phyloP scores from a whole-genome alignment of 352 stramenopile species.

The Thraustochytrium aureum region DNA sequence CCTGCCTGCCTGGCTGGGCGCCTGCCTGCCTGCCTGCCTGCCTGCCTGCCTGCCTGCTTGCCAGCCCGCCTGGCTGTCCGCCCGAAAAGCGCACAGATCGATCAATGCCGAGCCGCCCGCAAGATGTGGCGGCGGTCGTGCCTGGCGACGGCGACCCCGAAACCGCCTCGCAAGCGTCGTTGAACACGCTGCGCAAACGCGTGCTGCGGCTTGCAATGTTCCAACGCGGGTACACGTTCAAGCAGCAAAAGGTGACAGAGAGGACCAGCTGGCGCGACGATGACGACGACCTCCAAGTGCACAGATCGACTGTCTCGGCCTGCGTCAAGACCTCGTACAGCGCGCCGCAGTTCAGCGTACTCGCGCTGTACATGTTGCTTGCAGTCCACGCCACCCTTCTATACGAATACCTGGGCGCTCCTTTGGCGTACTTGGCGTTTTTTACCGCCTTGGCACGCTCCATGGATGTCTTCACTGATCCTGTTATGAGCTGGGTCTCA shows the following conservation, averaged over 20 bases:
- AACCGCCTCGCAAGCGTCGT: background rate
- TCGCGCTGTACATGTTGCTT: slow-evolving; percentile 58
- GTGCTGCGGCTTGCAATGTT: slow-evolving; percentile 19
- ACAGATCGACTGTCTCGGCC: slow-evolving; percentile 32
- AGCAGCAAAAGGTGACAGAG: slow-evolving; percentile 6
- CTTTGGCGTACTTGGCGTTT: slow-evolving; percentile 56
- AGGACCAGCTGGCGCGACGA: background rate
- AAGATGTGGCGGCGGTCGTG: no score
- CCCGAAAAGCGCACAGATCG: no score
- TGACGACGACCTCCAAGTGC: slow-evolving; percentile 42
- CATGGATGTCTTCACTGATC: slow-evolving; percentile 59
- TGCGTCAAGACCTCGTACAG: slow-evolving; percentile 55
- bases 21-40: no score
- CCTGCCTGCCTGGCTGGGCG: no score
- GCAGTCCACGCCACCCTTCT: slow-evolving; percentile 57
- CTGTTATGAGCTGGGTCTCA: slow-evolving; percentile 58
- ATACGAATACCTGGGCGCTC: slow-evolving; percentile 57
- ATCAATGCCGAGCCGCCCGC: no score
- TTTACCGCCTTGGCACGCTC: slow-evolving; percentile 56
- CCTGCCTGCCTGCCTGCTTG: no score
- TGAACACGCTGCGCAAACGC: slow-evolving; percentile 11
- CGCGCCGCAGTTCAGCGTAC: slow-evolving; percentile 55
- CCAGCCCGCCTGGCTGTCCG: no score
- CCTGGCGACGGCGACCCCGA: background rate
- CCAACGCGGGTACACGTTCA: slow-evolving; percentile 34